Base-by-base conservation (phyloP, 768 basidiomycete genomes). In the Pisolithus tinctorius region DNA sequence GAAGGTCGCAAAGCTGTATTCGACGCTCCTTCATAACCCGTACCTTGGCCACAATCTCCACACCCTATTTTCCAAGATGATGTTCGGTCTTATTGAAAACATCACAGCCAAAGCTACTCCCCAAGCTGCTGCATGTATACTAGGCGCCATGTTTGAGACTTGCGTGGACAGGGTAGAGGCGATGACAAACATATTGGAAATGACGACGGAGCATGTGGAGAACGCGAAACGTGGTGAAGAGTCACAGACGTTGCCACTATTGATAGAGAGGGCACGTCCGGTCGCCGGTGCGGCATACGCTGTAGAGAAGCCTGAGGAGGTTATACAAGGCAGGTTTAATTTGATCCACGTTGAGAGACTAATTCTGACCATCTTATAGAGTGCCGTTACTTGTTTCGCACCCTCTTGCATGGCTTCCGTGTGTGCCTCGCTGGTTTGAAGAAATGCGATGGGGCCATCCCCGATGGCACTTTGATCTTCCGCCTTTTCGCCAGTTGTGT, bases 41-140 rank as follows among this genome's bases (percentile, higher is more conserved):
- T 83, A 88, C 17, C 78, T 94, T 43, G 77, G 82, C 8, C 83
- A 79, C 58, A 83, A 80, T 50, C 81, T 94, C 31, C 93, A 97
- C 62, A 90, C 89, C 11, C 77, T 97, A 64, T 91, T 89, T 56
- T 86, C 88, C 48, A 98, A 97, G 68, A 84, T 96, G 71, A 84
- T 97, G 65, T 88, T 93, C 61, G 88, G 88, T 55, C 77, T 96
- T 45, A 79, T 89, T 40, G 96, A 98, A 50, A 79, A 82, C 43
- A 84, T 97, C 40, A 70, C 86, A 23, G 69, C 77, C 29, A 93
- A 95, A 66, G 87, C 86, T 45, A 81, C 83, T 0, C 72, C 79
- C 23, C 75, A 79, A 49, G 84, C 82, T 44, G 84, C 90, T 9
- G 77, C 80, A 3, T 75, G 76, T 49, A 73, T 93, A n/a, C 72